These are phyloP conservation scores for Aspergillus sp. DNA, from an alignment of 2,329 filamentous ascomycete species.

Conservation along the genomic window DNA sequence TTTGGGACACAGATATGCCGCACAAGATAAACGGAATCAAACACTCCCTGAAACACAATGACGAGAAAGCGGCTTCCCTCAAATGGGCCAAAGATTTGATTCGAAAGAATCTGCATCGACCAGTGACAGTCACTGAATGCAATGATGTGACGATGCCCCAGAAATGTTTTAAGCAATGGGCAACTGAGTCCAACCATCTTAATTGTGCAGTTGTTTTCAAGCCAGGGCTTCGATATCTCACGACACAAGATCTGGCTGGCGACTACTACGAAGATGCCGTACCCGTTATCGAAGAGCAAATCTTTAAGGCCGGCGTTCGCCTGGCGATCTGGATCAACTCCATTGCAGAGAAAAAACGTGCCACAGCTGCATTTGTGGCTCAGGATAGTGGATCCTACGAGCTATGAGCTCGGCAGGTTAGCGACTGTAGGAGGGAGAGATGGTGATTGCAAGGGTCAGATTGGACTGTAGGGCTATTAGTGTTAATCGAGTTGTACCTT, in stretches of 20 bases:
- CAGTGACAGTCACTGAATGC: conserved; percentile 1
- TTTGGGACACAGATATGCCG: conserved; percentile 18
- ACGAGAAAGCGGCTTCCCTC: conserved; percentile 10
- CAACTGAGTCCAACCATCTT: conserved; percentile 12
- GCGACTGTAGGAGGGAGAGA: not conserved
- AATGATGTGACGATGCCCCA: not conserved
- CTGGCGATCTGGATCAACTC: conserved; percentile 14
- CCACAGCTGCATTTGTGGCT: not conserved
- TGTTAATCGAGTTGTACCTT: not conserved
- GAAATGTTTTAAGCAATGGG: conserved; percentile 13
- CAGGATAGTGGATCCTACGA: not conserved
- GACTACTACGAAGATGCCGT: conserved; percentile 17
- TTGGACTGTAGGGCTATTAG: not conserved
- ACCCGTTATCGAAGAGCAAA: conserved; percentile 16
- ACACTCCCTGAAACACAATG: conserved; percentile 8
- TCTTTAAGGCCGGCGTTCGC: conserved; percentile 14
- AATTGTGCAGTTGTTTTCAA: conserved; percentile 16
- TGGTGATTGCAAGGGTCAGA: not conserved
- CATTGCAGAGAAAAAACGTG: not conserved
- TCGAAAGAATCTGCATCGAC: not conserved
- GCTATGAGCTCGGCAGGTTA: not conserved
- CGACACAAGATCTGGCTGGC: conserved; percentile 12
- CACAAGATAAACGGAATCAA: conserved; percentile 16
- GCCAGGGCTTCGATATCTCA: conserved; percentile 11
- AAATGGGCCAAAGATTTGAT: conserved; percentile 5